Conservation (phyloP, 2,329 filamentous ascomycete genomes). For the Talaromyces sp. region DNA sequence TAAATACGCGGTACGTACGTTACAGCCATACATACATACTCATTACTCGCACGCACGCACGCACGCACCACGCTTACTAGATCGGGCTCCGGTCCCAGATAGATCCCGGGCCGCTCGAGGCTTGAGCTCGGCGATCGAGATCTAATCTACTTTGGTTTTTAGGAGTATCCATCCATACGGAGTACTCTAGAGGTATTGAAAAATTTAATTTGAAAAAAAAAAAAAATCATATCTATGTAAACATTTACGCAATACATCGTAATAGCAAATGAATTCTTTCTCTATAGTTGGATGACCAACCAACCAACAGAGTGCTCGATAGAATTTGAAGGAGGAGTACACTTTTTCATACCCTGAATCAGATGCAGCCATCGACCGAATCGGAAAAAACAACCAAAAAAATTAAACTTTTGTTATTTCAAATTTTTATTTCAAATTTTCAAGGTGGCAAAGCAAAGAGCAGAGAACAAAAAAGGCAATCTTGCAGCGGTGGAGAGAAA, state of each 20-base stretch:
- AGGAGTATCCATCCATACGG: no score
- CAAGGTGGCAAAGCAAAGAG: neutral
- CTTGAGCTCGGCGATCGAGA: conserved; percentile 7
- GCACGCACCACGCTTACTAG: neutral
- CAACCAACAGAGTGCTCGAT: neutral
- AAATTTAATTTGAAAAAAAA: no score
- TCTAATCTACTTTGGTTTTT: conserved; percentile 5
- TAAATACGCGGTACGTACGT: neutral
- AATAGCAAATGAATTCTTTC: no score
- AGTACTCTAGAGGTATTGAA: no score
- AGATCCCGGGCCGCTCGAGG: conserved; percentile 1
- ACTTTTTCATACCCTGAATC: neutral
- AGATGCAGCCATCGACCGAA: no score
- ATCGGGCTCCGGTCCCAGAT: conserved; percentile 2
- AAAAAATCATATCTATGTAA: no score
- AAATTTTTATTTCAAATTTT: neutral
- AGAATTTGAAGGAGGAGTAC: neutral
- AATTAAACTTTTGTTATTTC: no score
- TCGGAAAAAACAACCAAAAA: no score
- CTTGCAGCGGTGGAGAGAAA: neutral
- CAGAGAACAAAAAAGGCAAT: neutral
- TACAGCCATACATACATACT: neutral
- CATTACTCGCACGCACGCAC: neutral
- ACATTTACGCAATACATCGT: no score
- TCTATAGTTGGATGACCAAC: no score